These are phyloP conservation scores for Acacia concinna DNA, from an alignment of 331 rosid genomes.

Conservation along the genomic window DNA sequence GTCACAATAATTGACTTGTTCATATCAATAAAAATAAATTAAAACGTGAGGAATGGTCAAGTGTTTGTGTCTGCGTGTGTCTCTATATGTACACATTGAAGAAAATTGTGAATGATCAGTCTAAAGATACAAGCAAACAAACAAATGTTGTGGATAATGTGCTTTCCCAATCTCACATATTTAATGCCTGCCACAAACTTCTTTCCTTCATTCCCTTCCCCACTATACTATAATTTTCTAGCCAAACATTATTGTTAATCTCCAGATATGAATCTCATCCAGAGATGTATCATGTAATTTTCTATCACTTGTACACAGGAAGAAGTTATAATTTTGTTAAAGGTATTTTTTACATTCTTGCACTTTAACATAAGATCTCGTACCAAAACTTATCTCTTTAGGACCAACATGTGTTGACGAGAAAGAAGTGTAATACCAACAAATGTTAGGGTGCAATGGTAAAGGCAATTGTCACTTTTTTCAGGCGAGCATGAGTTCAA, in stretches of 20 bases:
- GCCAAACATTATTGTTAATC: neutral
- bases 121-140: neutral
- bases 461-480: no score
- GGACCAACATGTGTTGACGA: no score
- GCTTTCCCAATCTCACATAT: slow-evolving; percentile 15
- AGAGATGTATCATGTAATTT: no score
- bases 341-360: no score
- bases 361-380: no score
- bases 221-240: neutral
- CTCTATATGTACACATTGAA: no score
- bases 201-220: neutral
- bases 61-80: neutral
- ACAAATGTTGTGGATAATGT: neutral
- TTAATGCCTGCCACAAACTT: neutral
- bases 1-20: slow-evolving; percentile 33
- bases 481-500: no score
- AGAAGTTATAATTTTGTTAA: no score
- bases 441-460: no score
- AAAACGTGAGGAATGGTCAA: slow-evolving; percentile 25
- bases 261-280: neutral
- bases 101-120: slow-evolving; percentile 14
- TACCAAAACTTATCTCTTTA: no score
- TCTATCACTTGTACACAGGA: no score
- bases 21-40: neutral
- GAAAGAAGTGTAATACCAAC: no score